Conservation (phyloP, 495 filamentous ascomycete genomes). For the Aspergillus avenaceus region DNA sequence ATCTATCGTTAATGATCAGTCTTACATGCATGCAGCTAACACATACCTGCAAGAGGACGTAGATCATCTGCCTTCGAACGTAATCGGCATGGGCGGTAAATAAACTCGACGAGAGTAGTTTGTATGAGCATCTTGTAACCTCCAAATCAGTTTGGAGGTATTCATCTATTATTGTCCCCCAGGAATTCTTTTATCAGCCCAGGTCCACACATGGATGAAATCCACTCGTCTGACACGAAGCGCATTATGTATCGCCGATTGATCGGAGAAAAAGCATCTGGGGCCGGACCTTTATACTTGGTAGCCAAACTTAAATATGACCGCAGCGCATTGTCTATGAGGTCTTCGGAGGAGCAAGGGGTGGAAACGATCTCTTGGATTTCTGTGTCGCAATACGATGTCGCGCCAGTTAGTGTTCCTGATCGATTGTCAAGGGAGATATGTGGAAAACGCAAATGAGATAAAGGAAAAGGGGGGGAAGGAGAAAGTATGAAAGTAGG, state of each 20-base stretch:
- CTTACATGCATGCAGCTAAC: background rate
- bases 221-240: background rate
- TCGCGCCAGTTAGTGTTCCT: constrained; percentile 1
- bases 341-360: constrained; percentile 67
- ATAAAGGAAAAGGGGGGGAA: background rate
- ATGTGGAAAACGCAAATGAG: background rate
- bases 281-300: constrained; percentile 59
- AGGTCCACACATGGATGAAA: background rate
- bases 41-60: constrained; percentile 77
- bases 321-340: constrained; percentile 83
- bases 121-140: constrained; percentile 77
- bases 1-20: background rate
- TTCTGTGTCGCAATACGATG: constrained; percentile 46
- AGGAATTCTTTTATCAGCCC: constrained; percentile 1
- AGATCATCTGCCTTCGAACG: constrained; percentile 88
- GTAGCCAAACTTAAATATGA: constrained; percentile 77
- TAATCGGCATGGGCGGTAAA: constrained; percentile 76
- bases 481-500: background rate
- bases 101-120: constrained; percentile 69
- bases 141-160: constrained; percentile 83
- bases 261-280: background rate
- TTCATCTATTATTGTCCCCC: constrained; percentile 49
- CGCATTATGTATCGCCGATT: background rate
- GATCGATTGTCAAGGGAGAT: background rate
- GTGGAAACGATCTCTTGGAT: constrained; percentile 74